Evolutionary conservation across 1,284 basidiomycete species (phyloP).

Genomic region (Veloboletus limbatus): DNA sequence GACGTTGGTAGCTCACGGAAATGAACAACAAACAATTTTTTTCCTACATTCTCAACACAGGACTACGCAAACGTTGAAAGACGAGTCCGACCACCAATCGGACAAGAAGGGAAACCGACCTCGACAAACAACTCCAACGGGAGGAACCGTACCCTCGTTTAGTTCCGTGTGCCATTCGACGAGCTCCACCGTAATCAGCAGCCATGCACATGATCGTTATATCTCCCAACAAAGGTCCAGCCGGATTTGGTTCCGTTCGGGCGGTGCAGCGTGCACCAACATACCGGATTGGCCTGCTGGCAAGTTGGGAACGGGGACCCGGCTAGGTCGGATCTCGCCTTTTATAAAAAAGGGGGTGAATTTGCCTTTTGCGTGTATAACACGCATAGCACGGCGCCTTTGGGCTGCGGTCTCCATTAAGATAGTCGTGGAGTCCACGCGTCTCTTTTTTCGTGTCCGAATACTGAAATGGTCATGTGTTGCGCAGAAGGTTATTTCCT

Average conservation of each 20-base stretch:
- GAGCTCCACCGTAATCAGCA: slow-evolving; percentile 23
- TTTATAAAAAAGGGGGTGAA: slow-evolving; percentile 11
- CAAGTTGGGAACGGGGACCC: slow-evolving; percentile 7
- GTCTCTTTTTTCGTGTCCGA: not conserved
- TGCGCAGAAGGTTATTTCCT: slow-evolving; percentile 13
- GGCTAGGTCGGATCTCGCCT: slow-evolving; percentile 24
- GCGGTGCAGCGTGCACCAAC: slow-evolving; percentile 14
- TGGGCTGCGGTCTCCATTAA: slow-evolving; percentile 19
- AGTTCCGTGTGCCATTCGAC: slow-evolving; percentile 11
- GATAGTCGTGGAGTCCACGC: slow-evolving; percentile 25
- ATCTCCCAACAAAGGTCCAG: slow-evolving; percentile 16
- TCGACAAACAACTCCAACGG: not conserved
- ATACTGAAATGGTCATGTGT: slow-evolving; percentile 7
- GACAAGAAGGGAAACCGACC: not conserved
- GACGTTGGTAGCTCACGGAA: slow-evolving; percentile 27
- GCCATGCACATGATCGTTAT: slow-evolving; percentile 22
- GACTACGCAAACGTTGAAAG: slow-evolving; percentile 17
- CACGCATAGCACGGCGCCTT: slow-evolving; percentile 20
- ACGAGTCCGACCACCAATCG: slow-evolving; percentile 14
- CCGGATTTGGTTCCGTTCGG: slow-evolving; percentile 22
- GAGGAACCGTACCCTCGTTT: slow-evolving; percentile 9
- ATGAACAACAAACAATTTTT: slow-evolving; percentile 31
- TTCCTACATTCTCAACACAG: slow-evolving; percentile 17
- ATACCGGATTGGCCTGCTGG: slow-evolving; percentile 9
- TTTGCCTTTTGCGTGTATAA: slow-evolving; percentile 24